These are phyloP conservation scores for Przewalskia tangutica DNA, from an alignment of 257 asterid species.

Conservation along the genomic window DNA sequence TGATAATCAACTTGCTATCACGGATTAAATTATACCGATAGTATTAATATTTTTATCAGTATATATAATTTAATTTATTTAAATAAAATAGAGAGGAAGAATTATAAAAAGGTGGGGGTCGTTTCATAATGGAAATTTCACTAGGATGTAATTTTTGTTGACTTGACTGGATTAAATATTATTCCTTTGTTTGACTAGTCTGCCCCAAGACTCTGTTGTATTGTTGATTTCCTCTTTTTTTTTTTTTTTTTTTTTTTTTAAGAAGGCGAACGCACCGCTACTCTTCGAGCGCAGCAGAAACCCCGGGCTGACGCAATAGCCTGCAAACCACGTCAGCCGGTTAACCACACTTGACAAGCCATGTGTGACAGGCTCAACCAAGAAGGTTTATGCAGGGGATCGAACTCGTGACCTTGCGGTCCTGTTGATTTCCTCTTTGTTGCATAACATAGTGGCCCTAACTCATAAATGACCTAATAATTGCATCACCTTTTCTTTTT, in stretches of 20 bases:
- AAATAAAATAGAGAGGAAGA: background rate
- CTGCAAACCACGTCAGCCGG: too few species aligned
- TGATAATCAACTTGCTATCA: background rate
- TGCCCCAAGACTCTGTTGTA: background rate
- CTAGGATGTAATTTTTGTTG: background rate
- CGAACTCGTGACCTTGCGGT: too few species aligned
- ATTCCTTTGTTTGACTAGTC: background rate
- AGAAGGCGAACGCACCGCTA: too few species aligned
- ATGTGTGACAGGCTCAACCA: too few species aligned
- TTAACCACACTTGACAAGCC: too few species aligned
- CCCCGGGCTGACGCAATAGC: too few species aligned
- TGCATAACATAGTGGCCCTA: background rate
- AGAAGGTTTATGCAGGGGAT: too few species aligned
- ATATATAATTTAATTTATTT: background rate
- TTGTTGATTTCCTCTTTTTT: background rate
- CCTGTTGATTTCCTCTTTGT: background rate
- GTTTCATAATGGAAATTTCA: background rate
- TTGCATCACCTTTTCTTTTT: slow-evolving; percentile 3
- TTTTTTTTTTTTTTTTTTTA: too few species aligned
- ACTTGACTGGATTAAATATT: slow-evolving; percentile 4
- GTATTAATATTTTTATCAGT: background rate
- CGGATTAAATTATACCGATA: background rate
- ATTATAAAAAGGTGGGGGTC: background rate
- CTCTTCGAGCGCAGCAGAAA: too few species aligned
- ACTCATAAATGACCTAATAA: background rate